A percentile compares a stretch with the other conserved stretches of the same genome.
Conservation (phyloP, 2,329 filamentous ascomycete species). For the Pezicula neosporulosa region DNA sequence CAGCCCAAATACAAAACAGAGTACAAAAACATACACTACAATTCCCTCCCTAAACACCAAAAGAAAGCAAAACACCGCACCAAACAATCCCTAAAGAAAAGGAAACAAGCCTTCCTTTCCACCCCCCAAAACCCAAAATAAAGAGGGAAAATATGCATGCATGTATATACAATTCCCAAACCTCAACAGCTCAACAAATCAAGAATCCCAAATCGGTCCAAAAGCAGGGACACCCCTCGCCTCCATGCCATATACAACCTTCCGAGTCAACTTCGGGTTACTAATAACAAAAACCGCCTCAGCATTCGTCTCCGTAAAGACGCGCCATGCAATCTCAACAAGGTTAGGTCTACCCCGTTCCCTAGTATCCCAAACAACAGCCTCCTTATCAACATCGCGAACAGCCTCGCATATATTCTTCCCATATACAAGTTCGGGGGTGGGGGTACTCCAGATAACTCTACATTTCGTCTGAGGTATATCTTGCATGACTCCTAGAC, state of each 20-base stretch:
- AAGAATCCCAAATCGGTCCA: slow-evolving; percentile 34
- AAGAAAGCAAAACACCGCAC: too few species aligned
- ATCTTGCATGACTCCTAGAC: slow-evolving; percentile 28
- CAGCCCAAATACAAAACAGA: too few species aligned
- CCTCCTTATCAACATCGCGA: slow-evolving; percentile 27
- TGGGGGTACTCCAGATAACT: slow-evolving; percentile 33
- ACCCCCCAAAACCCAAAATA: too few species aligned
- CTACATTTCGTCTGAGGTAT: slow-evolving; percentile 23
- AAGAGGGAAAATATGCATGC: too few species aligned
- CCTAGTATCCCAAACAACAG: slow-evolving; percentile 32
- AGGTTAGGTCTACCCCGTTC: slow-evolving; percentile 29
- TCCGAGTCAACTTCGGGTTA: slow-evolving; percentile 31
- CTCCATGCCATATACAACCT: slow-evolving; percentile 36
- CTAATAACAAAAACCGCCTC: slow-evolving; percentile 35
- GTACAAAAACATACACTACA: too few species aligned
- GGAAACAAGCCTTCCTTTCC: too few species aligned
- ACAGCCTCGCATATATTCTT: slow-evolving; percentile 29
- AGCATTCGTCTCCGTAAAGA: slow-evolving; percentile 27
- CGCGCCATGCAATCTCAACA: slow-evolving; percentile 26
- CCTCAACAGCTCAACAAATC: not conserved
- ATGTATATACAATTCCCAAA: too few species aligned
- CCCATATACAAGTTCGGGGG: slow-evolving; percentile 31
- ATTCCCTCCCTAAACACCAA: too few species aligned
- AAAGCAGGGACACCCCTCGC: slow-evolving; percentile 31
- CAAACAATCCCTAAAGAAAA: too few species aligned